These are phyloP conservation scores for Fusarium floridanum DNA, from an alignment of 2,329 filamentous ascomycete genomes.

Conservation along the genomic window DNA sequence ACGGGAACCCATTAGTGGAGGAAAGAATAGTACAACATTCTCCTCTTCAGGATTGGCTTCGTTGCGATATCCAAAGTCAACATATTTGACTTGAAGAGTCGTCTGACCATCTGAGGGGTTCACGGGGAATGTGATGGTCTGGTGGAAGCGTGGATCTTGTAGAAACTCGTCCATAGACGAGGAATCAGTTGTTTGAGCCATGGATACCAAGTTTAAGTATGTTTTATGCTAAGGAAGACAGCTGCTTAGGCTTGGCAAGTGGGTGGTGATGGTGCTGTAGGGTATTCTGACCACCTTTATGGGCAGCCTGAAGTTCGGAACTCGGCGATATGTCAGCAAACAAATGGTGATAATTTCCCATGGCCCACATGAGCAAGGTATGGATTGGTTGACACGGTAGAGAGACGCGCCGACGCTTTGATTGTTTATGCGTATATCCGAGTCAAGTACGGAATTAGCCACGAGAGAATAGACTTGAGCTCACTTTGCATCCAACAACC, in stretches of 20 bases:
- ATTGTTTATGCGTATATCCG: neutral
- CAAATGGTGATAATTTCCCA: neutral
- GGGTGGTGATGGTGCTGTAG: neutral
- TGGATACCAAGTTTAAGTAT: neutral
- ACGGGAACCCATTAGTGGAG: conserved; percentile 12
- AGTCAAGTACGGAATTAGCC: neutral
- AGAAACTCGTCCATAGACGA: neutral
- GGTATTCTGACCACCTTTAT: neutral
- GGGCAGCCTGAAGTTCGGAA: neutral
- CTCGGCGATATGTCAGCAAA: neutral
- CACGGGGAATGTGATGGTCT: conserved; percentile 8
- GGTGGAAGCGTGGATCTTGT: conserved; percentile 23
- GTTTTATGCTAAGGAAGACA: neutral
- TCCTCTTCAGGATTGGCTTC: neutral
- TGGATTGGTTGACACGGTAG: neutral
- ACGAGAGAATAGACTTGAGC: neutral
- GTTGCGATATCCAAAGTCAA: conserved; percentile 26
- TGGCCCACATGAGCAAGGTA: neutral
- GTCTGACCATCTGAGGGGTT: neutral
- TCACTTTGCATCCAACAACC: neutral
- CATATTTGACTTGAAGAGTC: conserved; percentile 12
- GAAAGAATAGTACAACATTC: conserved; percentile 30
- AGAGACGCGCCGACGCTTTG: neutral
- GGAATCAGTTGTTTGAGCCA: neutral
- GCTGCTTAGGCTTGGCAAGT: neutral